These are phyloP conservation scores for Aeschynomene evenia DNA, from an alignment of 306 rosid genomes.

Conservation along the genomic window DNA sequence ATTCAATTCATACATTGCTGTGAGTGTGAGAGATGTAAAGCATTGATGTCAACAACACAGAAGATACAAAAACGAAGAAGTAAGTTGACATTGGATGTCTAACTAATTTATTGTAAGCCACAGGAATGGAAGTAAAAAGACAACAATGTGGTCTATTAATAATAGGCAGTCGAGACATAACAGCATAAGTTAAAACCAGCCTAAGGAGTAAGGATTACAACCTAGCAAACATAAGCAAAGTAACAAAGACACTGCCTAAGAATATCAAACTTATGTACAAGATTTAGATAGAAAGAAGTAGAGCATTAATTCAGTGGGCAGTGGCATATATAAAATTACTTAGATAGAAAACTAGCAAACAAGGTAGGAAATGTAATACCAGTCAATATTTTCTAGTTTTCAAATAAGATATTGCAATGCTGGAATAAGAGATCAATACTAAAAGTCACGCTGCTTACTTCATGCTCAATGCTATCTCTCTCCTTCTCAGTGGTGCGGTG, in stretches of 20 bases:
- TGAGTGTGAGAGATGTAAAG: background rate
- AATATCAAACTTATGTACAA: background rate
- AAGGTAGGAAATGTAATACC: conserved; percentile 3
- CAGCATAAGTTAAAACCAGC: background rate
- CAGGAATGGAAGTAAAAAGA: background rate
- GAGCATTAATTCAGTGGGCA: background rate
- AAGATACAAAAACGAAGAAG: conserved; percentile 7
- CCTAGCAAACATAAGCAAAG: background rate
- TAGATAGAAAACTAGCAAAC: background rate
- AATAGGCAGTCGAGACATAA: background rate
- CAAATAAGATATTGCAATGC: background rate
- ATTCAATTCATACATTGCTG: conserved; percentile 1
- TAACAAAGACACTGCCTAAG: background rate
- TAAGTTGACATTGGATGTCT: background rate
- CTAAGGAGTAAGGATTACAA: background rate
- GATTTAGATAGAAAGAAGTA: background rate
- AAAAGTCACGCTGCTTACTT: conserved; percentile 55
- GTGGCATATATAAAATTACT: background rate
- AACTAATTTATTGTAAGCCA: conserved; percentile 6
- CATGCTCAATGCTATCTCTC: conserved; percentile 95
- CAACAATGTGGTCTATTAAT: conserved; percentile 1
- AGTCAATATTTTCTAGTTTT: conserved; percentile 18
- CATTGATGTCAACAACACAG: conserved; percentile 6
- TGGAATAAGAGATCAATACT: conserved; percentile 22
- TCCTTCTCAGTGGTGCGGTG: conserved; percentile 92